These are phyloP conservation scores for Mortierella antarctica DNA, from an alignment of 192 early-diverging fungal genomes.

Conservation along the genomic window DNA sequence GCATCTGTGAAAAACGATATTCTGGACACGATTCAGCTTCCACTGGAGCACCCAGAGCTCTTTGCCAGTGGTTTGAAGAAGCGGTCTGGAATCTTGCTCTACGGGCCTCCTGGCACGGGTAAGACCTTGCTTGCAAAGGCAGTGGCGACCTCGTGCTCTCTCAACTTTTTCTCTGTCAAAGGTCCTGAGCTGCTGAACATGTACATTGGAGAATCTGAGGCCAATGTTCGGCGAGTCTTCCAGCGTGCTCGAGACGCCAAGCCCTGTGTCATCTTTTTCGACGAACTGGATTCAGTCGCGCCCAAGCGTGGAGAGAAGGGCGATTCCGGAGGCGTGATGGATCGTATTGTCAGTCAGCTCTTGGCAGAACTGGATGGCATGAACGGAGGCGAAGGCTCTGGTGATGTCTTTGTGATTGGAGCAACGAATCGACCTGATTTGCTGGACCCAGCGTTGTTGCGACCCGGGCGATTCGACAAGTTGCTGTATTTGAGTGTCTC, in stretches of 20 bases:
- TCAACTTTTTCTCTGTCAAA: conserved; percentile 99
- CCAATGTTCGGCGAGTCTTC: conserved; percentile 96
- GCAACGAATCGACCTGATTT: conserved; percentile 99
- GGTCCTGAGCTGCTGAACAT: conserved; percentile 98
- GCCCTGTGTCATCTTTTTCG: conserved; percentile 99
- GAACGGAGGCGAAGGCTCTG: conserved; percentile 67
- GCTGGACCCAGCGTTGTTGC: conserved; percentile 91
- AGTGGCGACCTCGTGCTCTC: conserved; percentile 95
- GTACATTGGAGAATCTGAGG: conserved; percentile 99
- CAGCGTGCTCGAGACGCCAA: conserved; percentile 95
- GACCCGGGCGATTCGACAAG: conserved; percentile 98
- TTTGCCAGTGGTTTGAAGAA: conserved; percentile 96
- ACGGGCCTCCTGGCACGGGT: conserved; percentile 98
- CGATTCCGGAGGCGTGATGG: conserved; percentile 99
- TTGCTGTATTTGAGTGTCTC: conserved; percentile 97
- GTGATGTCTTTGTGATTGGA: conserved; percentile 97
- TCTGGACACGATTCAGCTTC: conserved; percentile 95
- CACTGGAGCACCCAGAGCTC: conserved; percentile 94
- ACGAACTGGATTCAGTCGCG: conserved; percentile 98
- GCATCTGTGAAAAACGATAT: conserved; percentile 93
- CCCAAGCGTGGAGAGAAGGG: conserved; percentile 98
- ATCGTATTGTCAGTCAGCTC: conserved; percentile 97
- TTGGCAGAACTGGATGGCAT: conserved; percentile 97
- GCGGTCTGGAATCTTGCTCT: conserved; percentile 92
- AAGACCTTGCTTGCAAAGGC: conserved; percentile 99